Evolutionary conservation across 2,329 filamentous ascomycete genomes (phyloP), one percentile per base, ranked within the genome.

Genomic region (Epichloe gansuensis): DNA sequence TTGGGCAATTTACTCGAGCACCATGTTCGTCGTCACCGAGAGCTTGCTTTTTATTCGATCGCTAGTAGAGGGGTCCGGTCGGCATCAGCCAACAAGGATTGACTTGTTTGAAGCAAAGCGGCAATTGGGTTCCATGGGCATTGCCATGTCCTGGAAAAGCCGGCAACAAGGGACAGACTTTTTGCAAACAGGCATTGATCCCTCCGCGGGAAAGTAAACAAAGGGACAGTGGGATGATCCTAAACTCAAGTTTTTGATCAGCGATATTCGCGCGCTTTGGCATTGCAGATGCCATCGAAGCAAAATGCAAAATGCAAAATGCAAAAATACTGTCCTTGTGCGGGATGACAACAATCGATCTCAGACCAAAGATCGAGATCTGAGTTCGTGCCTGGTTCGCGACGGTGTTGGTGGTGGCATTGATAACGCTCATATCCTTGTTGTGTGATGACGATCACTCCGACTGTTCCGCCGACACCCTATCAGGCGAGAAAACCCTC

Each of bases 401-500:
- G 43, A 23, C 17, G 6, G 46, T 34, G 44, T 15, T 46, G 31
- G 39, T 35, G 35, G 9, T 39, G 46, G 46, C 44, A 47, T 43
- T n/a, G 17, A 35, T 38, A 43, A 15, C 21, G 52, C 39, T 39
- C 31, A 46, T 43, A 50, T 47, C 46, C 39, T 45, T 34, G 48
- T 39, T 38, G 12, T 51, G 51, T 50, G 45, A 45, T 50, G 55
- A 53, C 50, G 49, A 54, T 55, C 49, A 49, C 34, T 44, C 53
- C 53, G 51, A 47, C 51, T 46, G 35, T 50, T 51, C 55, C 55
- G 55, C 48, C 34, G 28, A 31, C 17, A 39, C 34, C 42, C 12
- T 31, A 13, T 25, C 28, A 25, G 21, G 28, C 12, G 43, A 15
- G 13, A 43, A 39, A 44, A 28, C 25, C 9, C 34, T 25, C 11